Percentiles rank a stretch among this genome's conserved stretches.
Evolutionary conservation across 73 alveolate genomes (phyloP).

Genomic region (Tetrahymena thermophila): DNA sequence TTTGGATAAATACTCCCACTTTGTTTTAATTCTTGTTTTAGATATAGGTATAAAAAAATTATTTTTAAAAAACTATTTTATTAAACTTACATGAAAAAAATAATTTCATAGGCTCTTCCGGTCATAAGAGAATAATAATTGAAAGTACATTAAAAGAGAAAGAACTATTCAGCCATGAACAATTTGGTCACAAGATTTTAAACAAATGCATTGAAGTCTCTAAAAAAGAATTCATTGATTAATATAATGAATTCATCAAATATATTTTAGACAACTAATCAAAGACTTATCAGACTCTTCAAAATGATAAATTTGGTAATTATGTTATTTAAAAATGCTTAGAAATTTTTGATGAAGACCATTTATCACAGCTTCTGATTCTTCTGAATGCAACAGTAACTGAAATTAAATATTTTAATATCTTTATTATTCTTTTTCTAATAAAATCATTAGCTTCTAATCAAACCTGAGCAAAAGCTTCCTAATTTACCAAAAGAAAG

Average conservation of each 20-base stretch:
- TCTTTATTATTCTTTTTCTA: background rate
- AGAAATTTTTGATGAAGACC: conserved; percentile 25
- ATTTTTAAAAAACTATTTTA: background rate
- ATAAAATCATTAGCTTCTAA: background rate
- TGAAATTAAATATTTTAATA: background rate
- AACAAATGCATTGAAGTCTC: conserved; percentile 16
- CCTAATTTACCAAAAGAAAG: background rate
- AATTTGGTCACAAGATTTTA: conserved; percentile 28
- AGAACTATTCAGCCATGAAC: conserved; percentile 3
- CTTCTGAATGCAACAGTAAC: conserved; percentile 4
- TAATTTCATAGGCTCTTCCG: background rate
- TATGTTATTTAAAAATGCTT: conserved; percentile 18
- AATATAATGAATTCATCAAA: background rate
- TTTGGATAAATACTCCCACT: conserved; percentile 36
- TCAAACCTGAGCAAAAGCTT: background rate
- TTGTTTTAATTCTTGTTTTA: conserved; percentile 2
- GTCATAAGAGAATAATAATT: conserved; percentile 3
- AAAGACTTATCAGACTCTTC: background rate
- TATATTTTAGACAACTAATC: background rate
- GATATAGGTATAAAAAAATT: conserved; percentile 2
- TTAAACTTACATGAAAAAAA: background rate
- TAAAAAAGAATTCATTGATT: background rate
- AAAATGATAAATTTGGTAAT: conserved; percentile 19
- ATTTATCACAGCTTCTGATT: background rate
- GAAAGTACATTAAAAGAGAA: conserved; percentile 8